These are phyloP conservation scores for Saxispiralis lemnorum DNA, from an alignment of 495 filamentous ascomycete species.

Conservation along the genomic window DNA sequence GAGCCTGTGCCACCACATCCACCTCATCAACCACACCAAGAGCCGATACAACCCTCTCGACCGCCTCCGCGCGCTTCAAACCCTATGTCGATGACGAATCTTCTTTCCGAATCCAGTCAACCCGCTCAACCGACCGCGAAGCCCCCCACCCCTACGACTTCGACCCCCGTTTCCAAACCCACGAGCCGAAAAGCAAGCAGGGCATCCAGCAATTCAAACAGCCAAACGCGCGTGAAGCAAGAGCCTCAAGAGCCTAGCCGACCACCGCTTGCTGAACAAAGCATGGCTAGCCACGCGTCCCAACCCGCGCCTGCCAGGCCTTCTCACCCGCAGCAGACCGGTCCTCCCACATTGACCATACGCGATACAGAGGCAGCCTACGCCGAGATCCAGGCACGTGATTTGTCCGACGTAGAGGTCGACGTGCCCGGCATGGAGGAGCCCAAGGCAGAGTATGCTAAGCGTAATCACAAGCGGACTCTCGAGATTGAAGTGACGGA, in stretches of 20 bases:
- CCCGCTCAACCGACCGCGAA: slow-evolving; percentile 9
- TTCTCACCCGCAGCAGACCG: slow-evolving; percentile 24
- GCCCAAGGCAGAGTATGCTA: slow-evolving; percentile 3
- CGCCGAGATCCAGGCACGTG: slow-evolving; percentile 11
- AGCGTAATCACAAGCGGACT: slow-evolving; percentile 16
- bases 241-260: slow-evolving; percentile 1
- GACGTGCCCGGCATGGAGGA: background rate
- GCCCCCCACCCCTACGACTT: slow-evolving; percentile 2
- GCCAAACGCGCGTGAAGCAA: slow-evolving; percentile 5
- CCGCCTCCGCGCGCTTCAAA: slow-evolving; percentile 4
- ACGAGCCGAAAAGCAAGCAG: slow-evolving; percentile 8
- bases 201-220: slow-evolving; percentile 7
- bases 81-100: slow-evolving; percentile 15
- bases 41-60: background rate
- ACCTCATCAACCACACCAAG: no score
- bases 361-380: slow-evolving; percentile 15
- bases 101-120: slow-evolving; percentile 5
- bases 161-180: background rate
- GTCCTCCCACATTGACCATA: slow-evolving; percentile 12
- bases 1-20: background rate
- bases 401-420: slow-evolving; percentile 13
- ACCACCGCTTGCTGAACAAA: background rate
- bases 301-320: background rate
- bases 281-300: no score
- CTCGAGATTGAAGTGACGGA: slow-evolving; percentile 41